These are phyloP conservation scores for Penicillium verhagenii DNA, from an alignment of 495 filamentous ascomycete species.

Conservation along the genomic window DNA sequence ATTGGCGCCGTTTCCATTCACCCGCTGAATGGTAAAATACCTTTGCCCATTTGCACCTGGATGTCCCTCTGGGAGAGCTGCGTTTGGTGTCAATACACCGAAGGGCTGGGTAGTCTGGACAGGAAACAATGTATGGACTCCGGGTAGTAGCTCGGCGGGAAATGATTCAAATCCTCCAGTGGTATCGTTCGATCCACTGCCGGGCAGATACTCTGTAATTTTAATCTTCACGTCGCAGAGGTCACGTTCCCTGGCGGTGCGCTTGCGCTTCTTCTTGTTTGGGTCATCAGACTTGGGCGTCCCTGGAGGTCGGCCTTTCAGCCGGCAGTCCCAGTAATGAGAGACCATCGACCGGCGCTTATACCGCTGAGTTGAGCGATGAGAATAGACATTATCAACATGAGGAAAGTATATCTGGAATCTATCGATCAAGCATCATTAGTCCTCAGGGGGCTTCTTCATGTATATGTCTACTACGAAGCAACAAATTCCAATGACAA, in stretches of 20 bases:
- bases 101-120: conserved; percentile 36
- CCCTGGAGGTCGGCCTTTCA: conserved; percentile 81
- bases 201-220: conserved; percentile 78
- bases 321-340: conserved; percentile 87
- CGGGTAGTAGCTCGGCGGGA: conserved; percentile 26
- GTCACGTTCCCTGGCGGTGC: conserved; percentile 70
- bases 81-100: conserved; percentile 38
- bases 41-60: conserved; percentile 49
- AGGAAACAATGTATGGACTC: conserved; percentile 26
- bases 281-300: conserved; percentile 84
- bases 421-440: conserved; percentile 41
- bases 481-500: not conserved
- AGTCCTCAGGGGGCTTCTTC: not conserved
- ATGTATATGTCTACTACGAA: conserved; percentile 1
- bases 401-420: conserved; percentile 88
- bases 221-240: conserved; percentile 92
- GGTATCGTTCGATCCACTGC: conserved; percentile 33
- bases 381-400: conserved; percentile 89
- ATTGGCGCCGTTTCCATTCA: conserved; percentile 75
- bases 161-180: conserved; percentile 18
- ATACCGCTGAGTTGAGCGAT: conserved; percentile 82
- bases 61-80: conserved; percentile 37
- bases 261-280: conserved; percentile 86
- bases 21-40: conserved; percentile 72
- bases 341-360: conserved; percentile 82